Percentiles rank a stretch among this genome's conserved stretches.
Evolutionary conservation across 495 filamentous ascomycete species (phyloP).

Genomic region (Lasiosphaeria miniovina): DNA sequence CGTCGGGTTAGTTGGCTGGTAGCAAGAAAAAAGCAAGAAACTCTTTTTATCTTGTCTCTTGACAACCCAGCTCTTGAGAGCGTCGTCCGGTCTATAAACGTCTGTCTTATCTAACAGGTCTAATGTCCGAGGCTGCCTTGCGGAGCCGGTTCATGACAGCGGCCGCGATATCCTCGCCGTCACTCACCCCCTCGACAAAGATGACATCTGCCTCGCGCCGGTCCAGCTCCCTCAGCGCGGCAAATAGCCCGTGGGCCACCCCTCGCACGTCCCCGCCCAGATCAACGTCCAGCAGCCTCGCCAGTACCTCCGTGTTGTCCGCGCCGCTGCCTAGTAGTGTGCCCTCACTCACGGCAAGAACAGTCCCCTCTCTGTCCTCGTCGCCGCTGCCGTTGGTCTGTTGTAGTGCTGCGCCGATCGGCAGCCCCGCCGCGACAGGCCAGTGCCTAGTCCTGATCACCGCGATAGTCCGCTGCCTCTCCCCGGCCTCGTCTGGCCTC

Average conservation of each 20-base stretch:
- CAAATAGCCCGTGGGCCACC: slow-evolving; percentile 84
- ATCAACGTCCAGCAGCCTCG: slow-evolving; percentile 53
- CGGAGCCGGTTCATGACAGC: slow-evolving; percentile 94
- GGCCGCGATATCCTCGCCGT: slow-evolving; percentile 79
- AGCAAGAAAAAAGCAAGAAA: neutral
- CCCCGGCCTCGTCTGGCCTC: slow-evolving; percentile 3
- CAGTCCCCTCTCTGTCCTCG: neutral
- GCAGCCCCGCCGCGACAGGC: slow-evolving; percentile 33
- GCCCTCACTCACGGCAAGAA: neutral
- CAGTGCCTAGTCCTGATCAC: slow-evolving; percentile 47
- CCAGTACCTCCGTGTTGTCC: slow-evolving; percentile 31
- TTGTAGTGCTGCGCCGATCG: slow-evolving; percentile 1
- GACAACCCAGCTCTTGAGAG: slow-evolving; percentile 16
- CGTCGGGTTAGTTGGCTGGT: neutral
- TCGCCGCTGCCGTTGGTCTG: neutral
- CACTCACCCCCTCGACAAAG: slow-evolving; percentile 84
- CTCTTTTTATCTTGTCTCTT: neutral
- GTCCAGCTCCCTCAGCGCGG: slow-evolving; percentile 82
- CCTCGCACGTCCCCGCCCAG: slow-evolving; percentile 65
- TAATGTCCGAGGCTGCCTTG: slow-evolving; percentile 72
- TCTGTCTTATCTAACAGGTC: slow-evolving; percentile 30
- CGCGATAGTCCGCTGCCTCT: slow-evolving; percentile 26
- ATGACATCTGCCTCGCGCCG: slow-evolving; percentile 75
- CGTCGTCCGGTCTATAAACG: slow-evolving; percentile 5
- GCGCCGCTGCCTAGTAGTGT: slow-evolving; percentile 21